These are phyloP conservation scores for Panaeolus papilionaceus DNA, from an alignment of 768 basidiomycete genomes.

Conservation along the genomic window DNA sequence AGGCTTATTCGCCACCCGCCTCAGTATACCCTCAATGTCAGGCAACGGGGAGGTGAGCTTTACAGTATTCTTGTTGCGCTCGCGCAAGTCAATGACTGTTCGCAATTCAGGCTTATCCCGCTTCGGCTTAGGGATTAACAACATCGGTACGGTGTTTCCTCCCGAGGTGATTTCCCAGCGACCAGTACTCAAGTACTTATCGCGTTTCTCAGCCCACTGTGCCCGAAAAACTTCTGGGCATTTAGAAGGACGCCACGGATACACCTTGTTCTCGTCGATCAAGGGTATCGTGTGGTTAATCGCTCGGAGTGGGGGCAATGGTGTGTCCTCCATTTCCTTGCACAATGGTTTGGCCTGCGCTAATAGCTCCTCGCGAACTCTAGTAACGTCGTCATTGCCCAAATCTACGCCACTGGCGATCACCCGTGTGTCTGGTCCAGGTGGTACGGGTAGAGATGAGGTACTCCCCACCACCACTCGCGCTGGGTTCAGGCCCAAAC, in stretches of 20 bases:
- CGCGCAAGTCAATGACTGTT: slow-evolving; percentile 29
- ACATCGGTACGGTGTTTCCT: slow-evolving; percentile 40
- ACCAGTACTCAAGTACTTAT: slow-evolving; percentile 31
- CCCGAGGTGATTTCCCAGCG: slow-evolving; percentile 37
- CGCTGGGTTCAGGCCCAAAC: slow-evolving; percentile 33
- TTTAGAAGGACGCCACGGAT: slow-evolving; percentile 37
- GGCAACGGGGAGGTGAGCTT: slow-evolving; percentile 46
- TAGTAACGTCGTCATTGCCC: slow-evolving; percentile 20
- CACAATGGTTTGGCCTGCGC: slow-evolving; percentile 24
- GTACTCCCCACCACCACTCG: slow-evolving; percentile 33
- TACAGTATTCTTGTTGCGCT: slow-evolving; percentile 44
- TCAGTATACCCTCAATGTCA: slow-evolving; percentile 44
- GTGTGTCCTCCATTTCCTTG: slow-evolving; percentile 31
- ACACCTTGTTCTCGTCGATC: slow-evolving; percentile 39
- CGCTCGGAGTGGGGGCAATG: slow-evolving; percentile 41
- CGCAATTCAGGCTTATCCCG: slow-evolving; percentile 31
- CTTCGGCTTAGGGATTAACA: slow-evolving; percentile 40
- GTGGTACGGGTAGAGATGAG: slow-evolving; percentile 23
- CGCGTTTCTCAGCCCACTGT: slow-evolving; percentile 35
- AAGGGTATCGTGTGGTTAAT: slow-evolving; percentile 49
- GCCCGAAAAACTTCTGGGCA: slow-evolving; percentile 39
- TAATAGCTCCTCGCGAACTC: slow-evolving; percentile 23
- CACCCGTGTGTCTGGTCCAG: no score
- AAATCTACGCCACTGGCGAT: slow-evolving; percentile 18
- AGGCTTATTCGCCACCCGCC: slow-evolving; percentile 34